phyloP scores from a whole-genome alignment of 805 yeast species.

The Saturnispora serradocipensis region DNA sequence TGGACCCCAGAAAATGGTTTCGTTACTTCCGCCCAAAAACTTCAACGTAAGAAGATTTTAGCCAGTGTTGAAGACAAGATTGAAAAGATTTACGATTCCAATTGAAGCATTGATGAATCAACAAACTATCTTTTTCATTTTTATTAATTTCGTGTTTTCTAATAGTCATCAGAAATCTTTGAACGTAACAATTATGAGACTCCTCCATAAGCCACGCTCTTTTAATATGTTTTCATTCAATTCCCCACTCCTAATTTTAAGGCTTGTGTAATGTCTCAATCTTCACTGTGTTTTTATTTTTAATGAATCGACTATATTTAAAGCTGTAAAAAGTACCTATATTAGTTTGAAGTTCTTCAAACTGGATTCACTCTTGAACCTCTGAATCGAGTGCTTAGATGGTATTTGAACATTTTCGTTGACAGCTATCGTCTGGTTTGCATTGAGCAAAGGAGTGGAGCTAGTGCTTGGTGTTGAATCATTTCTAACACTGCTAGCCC shows the following conservation, averaged over 20 bases:
- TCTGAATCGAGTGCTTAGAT: slow-evolving; percentile 27
- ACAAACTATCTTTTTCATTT: neutral
- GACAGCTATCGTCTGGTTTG: neutral
- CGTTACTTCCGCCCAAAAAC: slow-evolving; percentile 91
- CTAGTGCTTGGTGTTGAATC: slow-evolving; percentile 11
- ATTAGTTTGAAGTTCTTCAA: slow-evolving; percentile 28
- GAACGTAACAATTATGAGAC: neutral
- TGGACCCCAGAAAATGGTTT: slow-evolving; percentile 97
- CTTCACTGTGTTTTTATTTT: neutral
- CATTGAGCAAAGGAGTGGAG: neutral
- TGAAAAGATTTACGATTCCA: slow-evolving; percentile 46
- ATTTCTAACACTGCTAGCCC: slow-evolving; percentile 11
- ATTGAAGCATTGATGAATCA: neutral
- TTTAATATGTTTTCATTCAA: neutral
- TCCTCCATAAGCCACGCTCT: neutral
- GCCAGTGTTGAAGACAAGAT: slow-evolving; percentile 58
- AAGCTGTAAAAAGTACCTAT: neutral
- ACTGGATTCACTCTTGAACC: slow-evolving; percentile 28
- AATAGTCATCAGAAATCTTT: neutral
- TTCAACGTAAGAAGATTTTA: slow-evolving; percentile 86
- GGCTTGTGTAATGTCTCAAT: neutral
- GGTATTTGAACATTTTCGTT: slow-evolving; percentile 28
- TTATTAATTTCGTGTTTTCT: neutral
- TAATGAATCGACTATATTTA: neutral
- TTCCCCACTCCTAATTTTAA: neutral